Percentiles rank a stretch among this genome's conserved stretches.
These are phyloP conservation scores for Tirmania nivea DNA, from an alignment of 495 filamentous ascomycete genomes.

Conservation along the genomic window DNA sequence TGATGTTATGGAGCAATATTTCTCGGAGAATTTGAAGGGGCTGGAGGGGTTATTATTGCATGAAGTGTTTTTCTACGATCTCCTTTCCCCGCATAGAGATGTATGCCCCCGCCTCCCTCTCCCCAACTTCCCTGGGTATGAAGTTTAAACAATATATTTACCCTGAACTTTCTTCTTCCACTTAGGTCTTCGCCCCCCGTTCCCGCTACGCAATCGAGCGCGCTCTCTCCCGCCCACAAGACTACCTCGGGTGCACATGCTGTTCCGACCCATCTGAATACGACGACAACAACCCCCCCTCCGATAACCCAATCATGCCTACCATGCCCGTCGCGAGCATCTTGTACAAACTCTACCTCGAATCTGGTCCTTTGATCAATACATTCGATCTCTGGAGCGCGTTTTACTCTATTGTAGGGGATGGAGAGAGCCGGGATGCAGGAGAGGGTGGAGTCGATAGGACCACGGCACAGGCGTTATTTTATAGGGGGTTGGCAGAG, in stretches of 20 bases:
- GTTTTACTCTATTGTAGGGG: constrained; percentile 53
- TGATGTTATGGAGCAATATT: constrained; percentile 31
- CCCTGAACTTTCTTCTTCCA: neutral
- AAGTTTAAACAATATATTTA: no score
- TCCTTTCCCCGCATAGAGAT: constrained; percentile 54
- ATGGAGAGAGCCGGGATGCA: constrained; percentile 31
- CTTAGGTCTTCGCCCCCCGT: constrained; percentile 47
- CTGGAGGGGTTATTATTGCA: constrained; percentile 46
- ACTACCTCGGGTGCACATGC: constrained; percentile 65
- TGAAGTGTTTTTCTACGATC: constrained; percentile 71
- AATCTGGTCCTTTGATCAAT: constrained; percentile 75
- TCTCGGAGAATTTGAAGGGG: constrained; percentile 28
- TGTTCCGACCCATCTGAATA: constrained; percentile 27
- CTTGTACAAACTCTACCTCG: constrained; percentile 76
- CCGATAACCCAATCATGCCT: constrained; percentile 24
- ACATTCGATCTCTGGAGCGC: constrained; percentile 75
- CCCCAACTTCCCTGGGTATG: neutral
- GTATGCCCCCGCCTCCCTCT: constrained; percentile 4
- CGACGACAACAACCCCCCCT: neutral
- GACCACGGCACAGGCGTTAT: constrained; percentile 40
- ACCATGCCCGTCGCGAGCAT: constrained; percentile 61
- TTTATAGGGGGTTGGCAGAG: constrained; percentile 68
- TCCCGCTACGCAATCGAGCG: constrained; percentile 61
- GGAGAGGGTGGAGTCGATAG: constrained; percentile 26
- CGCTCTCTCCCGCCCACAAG: constrained; percentile 56